phyloP scores from a whole-genome alignment of 805 yeast species.

The Sugiyamaella chiloensis region DNA sequence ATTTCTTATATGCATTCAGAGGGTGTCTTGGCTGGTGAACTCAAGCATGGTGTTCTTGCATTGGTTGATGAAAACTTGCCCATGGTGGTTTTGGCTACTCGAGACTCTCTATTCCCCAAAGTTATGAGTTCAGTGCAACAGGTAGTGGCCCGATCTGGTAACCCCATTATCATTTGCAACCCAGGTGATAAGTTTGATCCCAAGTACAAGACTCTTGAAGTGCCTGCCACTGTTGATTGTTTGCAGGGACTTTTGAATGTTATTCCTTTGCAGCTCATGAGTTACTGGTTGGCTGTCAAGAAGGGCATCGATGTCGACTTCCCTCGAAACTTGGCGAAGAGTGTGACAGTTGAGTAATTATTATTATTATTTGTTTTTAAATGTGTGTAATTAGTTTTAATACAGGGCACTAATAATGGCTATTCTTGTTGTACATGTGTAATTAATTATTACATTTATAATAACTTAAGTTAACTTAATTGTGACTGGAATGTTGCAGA shows the following conservation, averaged over 20 bases:
- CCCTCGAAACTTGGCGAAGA: conserved; percentile 97
- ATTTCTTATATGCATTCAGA: conserved; percentile 98
- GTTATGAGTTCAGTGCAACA: conserved; percentile 94
- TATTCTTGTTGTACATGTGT: too few relatives aligned
- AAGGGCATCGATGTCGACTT: conserved; percentile 97
- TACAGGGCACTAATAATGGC: conserved; percentile 5
- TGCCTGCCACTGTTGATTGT: conserved; percentile 95
- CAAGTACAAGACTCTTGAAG: conserved; percentile 60
- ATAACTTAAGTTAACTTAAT: too few relatives aligned
- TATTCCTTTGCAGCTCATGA: conserved; percentile 90
- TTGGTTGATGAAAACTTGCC: conserved; percentile 92
- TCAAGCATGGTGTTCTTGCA: conserved; percentile 97
- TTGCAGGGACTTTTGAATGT: conserved; percentile 94
- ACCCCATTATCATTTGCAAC: conserved; percentile 89
- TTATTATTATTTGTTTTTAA: too few relatives aligned
- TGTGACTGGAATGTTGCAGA: conserved; percentile 12
- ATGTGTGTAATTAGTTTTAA: conserved; percentile 2
- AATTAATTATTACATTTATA: too few relatives aligned
- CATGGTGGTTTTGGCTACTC: conserved; percentile 91
- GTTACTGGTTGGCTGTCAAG: conserved; percentile 94
- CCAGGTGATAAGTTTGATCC: conserved; percentile 54
- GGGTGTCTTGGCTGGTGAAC: conserved; percentile 98
- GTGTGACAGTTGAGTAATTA: conserved; percentile 88
- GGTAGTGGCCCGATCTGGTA: conserved; percentile 95
- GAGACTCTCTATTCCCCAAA: conserved; percentile 94